These are phyloP conservation scores for Castanopsis chinensis DNA, from an alignment of 306 rosid species.

Conservation along the genomic window DNA sequence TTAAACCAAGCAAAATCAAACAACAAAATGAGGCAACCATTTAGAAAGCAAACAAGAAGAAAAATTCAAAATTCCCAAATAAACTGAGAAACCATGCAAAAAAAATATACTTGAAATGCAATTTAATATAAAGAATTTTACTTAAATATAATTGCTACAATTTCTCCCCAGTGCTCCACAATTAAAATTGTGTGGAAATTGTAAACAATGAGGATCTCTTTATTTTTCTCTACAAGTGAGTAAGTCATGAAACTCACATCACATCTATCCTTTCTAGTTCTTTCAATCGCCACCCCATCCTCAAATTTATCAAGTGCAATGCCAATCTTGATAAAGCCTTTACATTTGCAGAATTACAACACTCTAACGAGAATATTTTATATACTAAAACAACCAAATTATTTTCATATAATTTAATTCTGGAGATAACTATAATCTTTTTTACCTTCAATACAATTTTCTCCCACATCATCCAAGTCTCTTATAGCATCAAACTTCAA, in stretches of 20 bases:
- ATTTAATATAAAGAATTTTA: neutral
- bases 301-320: neutral
- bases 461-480: slow-evolving; percentile 96
- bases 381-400: neutral
- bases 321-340: neutral
- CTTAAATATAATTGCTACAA: neutral
- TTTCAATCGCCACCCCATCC: neutral
- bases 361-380: neutral
- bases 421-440: neutral
- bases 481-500: slow-evolving; percentile 96
- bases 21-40: neutral
- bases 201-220: too few relatives aligned
- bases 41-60: neutral
- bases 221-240: too few relatives aligned
- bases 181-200: neutral
- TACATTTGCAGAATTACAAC: neutral
- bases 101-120: too few relatives aligned
- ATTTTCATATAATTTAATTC: neutral
- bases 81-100: neutral
- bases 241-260: neutral
- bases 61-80: neutral
- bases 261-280: neutral
- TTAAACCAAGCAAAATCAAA: neutral
- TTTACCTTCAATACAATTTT: slow-evolving; percentile 65
- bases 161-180: neutral